phyloP scores from a whole-genome alignment of 2,329 filamentous ascomycete genomes.

The Zymoseptoria passerinii region DNA sequence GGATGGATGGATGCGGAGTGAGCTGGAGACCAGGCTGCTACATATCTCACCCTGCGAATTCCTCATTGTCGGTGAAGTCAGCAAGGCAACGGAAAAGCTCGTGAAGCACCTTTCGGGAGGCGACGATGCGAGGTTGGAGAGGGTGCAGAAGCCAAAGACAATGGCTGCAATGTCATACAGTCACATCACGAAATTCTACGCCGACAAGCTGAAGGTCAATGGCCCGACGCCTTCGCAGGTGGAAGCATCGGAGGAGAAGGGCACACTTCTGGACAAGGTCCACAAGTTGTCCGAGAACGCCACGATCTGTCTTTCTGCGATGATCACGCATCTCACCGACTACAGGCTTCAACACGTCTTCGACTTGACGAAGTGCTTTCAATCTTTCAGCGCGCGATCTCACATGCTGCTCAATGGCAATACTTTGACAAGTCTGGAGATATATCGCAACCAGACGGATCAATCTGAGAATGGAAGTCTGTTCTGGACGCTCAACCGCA shows the following conservation, averaged over 20 bases:
- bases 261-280: constrained; percentile 72
- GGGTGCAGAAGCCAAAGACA: constrained; percentile 65
- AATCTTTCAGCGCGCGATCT: constrained; percentile 85
- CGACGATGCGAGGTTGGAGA: constrained; percentile 78
- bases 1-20: constrained; percentile 93
- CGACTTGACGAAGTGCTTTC: constrained; percentile 91
- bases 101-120: constrained; percentile 83
- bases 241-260: constrained; percentile 36
- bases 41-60: constrained; percentile 96
- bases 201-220: constrained; percentile 63
- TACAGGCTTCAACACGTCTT: constrained; percentile 95
- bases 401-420: constrained; percentile 97
- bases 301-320: constrained; percentile 85
- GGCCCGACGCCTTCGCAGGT: constrained; percentile 31
- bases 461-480: constrained; percentile 76
- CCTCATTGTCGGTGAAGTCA: constrained; percentile 81
- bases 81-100: constrained; percentile 85
- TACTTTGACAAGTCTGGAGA: constrained; percentile 84
- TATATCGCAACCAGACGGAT: constrained; percentile 92
- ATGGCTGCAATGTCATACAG: constrained; percentile 78
- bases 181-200: constrained; percentile 89
- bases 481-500: constrained; percentile 93
- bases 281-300: constrained; percentile 76
- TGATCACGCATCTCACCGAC: constrained; percentile 88
- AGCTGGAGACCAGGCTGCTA: constrained; percentile 88